phyloP scores from a whole-genome alignment of 768 basidiomycete species.

The Termitomyces sp. region DNA sequence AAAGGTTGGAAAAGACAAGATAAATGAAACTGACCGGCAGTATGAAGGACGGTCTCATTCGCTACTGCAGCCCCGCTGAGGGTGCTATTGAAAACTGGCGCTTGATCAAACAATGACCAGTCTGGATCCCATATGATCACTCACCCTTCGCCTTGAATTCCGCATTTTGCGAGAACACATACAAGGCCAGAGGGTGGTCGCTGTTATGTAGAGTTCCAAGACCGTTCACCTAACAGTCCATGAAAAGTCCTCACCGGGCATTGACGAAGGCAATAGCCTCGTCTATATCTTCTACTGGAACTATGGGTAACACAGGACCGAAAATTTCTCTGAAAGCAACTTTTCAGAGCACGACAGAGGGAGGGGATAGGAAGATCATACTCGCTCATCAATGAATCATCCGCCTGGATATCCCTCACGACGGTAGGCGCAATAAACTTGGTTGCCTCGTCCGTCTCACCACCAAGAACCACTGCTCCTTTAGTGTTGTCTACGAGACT shows the following conservation, averaged over 20 bases:
- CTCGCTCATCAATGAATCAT: conserved; percentile 78
- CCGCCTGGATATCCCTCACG: conserved; percentile 52
- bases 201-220: conserved; percentile 24
- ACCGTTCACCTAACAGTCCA: neutral
- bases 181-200: conserved; percentile 71
- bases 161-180: conserved; percentile 65
- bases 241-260: conserved; percentile 34
- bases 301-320: conserved; percentile 73
- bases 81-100: conserved; percentile 61
- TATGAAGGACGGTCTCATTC: conserved; percentile 68
- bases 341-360: neutral
- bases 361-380: conserved; percentile 26
- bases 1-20: neutral
- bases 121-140: conserved; percentile 1
- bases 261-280: conserved; percentile 70
- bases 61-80: conserved; percentile 64
- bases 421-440: conserved; percentile 71
- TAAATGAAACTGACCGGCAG: conserved; percentile 37
- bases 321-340: conserved; percentile 63
- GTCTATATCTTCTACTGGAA: conserved; percentile 66
- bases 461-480: conserved; percentile 64
- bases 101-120: neutral
- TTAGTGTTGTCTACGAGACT: conserved; percentile 58
- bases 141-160: conserved; percentile 58
- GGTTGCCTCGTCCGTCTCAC: conserved; percentile 48